Base-by-base conservation (phyloP, 1,284 basidiomycete genomes). In the Tylopilus orsonianus region DNA sequence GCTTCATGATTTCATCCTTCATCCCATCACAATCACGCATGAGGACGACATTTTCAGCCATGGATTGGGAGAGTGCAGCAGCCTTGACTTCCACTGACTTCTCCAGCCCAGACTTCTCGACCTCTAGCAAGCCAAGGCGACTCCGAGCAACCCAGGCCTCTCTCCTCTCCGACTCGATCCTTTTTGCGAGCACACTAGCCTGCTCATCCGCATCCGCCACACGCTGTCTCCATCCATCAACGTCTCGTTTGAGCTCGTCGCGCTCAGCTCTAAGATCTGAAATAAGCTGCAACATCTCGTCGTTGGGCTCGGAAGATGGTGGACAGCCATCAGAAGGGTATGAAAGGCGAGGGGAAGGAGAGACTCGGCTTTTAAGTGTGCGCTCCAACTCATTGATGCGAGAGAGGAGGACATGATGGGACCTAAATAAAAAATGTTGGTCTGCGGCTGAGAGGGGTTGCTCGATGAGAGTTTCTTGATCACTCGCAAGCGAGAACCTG, bases 341-440 rank as follows among this genome's bases (percentile, higher is more conserved):
- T 13, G 83, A 85, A 52, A 67, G 60, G n/a, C 77, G 79, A 35
- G 80, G 74, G 37, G 81, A 80, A 46, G 64, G 69, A 53, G 72
- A 69, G 34, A 77, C 69, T 43, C 77, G 72, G 54, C 70, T 69
- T 39, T 77, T 77, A 33, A 91, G 70, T 14, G 83, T 80, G 50
- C 79, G 79, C 65, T 91, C 87, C 53, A 91, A 73, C 58, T 89
- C 87, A 46, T 82, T 81, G 66, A 90, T 90, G 52, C 88, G 82
- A 56, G 83, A 78, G 52, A 90, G 75, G 53, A 91, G 81, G 42
- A 87, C 78, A 53, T 85, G 81, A 71, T 91, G 88, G 50, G 84
- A 86, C 62, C 87, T 85, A 68, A 84, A 81, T 65, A 89, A 76
- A 80, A 90, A 90, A 73, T 88, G 81, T 58, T 89, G 86, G 67